These are phyloP conservation scores for Megacollybia marginata DNA, from an alignment of 768 basidiomycete genomes.

Conservation along the genomic window DNA sequence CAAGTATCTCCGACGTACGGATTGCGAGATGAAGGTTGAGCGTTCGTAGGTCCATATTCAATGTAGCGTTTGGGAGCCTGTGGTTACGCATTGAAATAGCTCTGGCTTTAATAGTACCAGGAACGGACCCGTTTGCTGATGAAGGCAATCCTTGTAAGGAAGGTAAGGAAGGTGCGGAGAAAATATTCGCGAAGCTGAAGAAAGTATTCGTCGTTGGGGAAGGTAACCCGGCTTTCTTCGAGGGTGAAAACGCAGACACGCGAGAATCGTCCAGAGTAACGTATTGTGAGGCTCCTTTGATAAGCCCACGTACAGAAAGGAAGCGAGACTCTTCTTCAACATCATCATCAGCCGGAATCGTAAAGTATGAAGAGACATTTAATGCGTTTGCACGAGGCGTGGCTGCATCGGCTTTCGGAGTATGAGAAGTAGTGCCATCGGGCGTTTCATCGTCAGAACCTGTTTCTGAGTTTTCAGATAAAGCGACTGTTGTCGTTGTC, in stretches of 20 bases:
- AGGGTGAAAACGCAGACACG: slow-evolving; percentile 34
- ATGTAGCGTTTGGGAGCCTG: slow-evolving; percentile 43
- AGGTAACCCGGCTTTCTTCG: slow-evolving; percentile 8
- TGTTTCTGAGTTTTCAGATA: slow-evolving; percentile 5
- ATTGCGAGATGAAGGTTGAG: slow-evolving; percentile 59
- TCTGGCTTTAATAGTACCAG: not conserved
- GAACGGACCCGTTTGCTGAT: no score
- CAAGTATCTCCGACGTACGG: slow-evolving; percentile 58
- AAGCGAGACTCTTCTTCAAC: slow-evolving; percentile 22
- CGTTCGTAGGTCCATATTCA: slow-evolving; percentile 49
- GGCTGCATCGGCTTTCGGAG: slow-evolving; percentile 1
- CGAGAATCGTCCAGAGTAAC: slow-evolving; percentile 39
- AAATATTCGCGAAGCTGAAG: no score
- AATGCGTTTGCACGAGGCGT: not conserved
- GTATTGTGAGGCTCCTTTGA: slow-evolving; percentile 36
- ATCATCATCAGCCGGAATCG: not conserved
- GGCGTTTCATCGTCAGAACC: slow-evolving; percentile 27
- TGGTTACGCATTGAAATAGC: not conserved
- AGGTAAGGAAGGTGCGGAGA: not conserved
- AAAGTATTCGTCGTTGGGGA: no score
- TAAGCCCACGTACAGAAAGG: slow-evolving; percentile 26
- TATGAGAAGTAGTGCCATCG: slow-evolving; percentile 24
- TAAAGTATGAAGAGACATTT: not conserved
- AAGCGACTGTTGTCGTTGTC: slow-evolving; percentile 6
- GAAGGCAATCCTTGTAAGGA: not conserved